Evolutionary conservation across 2,329 filamentous ascomycete genomes (phyloP), one percentile per base, ranked within the genome.

Genomic region (Cordyceps farinosa): DNA sequence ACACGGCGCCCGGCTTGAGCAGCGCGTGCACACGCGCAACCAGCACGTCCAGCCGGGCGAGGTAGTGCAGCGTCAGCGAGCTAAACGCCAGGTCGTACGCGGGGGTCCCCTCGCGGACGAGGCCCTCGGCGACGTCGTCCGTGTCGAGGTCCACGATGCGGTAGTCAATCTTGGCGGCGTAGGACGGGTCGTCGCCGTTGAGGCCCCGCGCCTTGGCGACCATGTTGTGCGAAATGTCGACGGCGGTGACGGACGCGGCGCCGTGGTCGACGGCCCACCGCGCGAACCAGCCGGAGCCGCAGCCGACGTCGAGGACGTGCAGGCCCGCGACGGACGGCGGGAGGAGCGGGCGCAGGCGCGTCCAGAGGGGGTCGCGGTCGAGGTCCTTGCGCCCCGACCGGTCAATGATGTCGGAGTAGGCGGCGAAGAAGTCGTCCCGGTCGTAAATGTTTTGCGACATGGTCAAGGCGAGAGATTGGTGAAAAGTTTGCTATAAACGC

Each of bases 201-300:
- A 68, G 61, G 9, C 51, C 48, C 22, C 67, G 70, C 4, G 77
- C 79, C 51, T 71, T 74, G 6, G 67, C 68, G 8, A 81, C 73
- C 79, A 81, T 81, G 29, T 77, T 79, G 36, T 73, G 63, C 3
- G 78, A 81, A 10, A 80, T 64, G 65, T 81, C 79, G 54, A 79
- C 67, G 5, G 70, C 77, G 22, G 69, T 71, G 42, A 79, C 74
- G 13, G 65, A 64, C 9, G 63, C 64, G 10, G 77, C 78, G 6
- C 77, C 76, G 27, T 74, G 68, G 45, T 75, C 74, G 55, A 70
- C 67, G 11, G 78, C 76, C 72, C 74, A 81, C n/a, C 77, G 76
- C 38, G 73, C 70, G 64, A 80, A 79, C 77, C 78, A 81, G 27
- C 79, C 79, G 65, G 78, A 77, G 15, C 79, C 79, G 67, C 80